Evolutionary conservation across 164 flowering plant genomes (phyloP).

Genomic region (Vitis amurensis): DNA sequence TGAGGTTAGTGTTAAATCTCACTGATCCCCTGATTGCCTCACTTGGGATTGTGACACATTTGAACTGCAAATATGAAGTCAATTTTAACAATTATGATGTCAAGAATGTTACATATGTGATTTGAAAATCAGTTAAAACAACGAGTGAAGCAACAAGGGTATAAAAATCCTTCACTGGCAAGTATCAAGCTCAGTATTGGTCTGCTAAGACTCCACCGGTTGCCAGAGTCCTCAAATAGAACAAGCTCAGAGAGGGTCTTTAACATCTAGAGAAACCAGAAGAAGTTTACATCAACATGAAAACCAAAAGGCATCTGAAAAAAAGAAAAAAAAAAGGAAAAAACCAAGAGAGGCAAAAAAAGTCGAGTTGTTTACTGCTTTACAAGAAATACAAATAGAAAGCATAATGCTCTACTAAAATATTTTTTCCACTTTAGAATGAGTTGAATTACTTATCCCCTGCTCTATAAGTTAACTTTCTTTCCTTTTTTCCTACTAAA

Average conservation of each 20-base stretch:
- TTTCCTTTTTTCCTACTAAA: no score
- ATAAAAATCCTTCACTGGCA: slow-evolving; percentile 32
- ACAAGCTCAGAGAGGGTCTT: slow-evolving; percentile 66
- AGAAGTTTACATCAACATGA: not conserved
- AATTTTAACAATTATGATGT: no score
- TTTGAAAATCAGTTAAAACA: no score
- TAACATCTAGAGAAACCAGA: slow-evolving; percentile 31
- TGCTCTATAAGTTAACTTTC: no score
- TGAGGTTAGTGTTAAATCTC: no score
- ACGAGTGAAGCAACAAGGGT: no score
- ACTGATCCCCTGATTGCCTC: no score
- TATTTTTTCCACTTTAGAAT: not conserved
- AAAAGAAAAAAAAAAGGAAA: no score
- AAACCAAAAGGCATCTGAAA: not conserved
- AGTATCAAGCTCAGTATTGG: slow-evolving; percentile 73
- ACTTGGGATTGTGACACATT: no score
- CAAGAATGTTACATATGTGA: no score
- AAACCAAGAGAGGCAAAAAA: not conserved
- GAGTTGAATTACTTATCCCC: no score
- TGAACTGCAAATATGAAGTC: no score
- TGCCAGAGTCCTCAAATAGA: slow-evolving; percentile 58
- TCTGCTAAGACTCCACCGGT: slow-evolving; percentile 72
- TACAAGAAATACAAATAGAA: not conserved
- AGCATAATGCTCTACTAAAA: not conserved
- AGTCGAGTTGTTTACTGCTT: not conserved